phyloP scores from a whole-genome alignment of 2,329 filamentous ascomycete genomes.

The Neoascochyta sp. region DNA sequence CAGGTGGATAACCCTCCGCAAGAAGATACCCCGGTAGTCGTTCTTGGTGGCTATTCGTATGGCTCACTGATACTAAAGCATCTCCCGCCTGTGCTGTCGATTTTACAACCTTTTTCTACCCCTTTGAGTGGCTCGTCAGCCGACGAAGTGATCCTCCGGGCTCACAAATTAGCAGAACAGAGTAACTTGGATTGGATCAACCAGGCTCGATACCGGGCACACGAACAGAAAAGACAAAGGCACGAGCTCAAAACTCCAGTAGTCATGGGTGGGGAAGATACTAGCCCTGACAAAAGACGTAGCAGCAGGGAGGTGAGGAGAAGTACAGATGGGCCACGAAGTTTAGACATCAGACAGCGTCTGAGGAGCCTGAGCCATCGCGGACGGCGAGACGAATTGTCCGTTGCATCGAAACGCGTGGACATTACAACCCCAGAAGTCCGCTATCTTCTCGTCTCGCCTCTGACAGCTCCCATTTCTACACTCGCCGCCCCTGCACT shows the following conservation, averaged over 20 bases:
- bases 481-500: slow-evolving; percentile 32
- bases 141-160: slow-evolving; percentile 67
- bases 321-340: slow-evolving; percentile 30
- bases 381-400: slow-evolving; percentile 9
- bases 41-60: slow-evolving; percentile 85
- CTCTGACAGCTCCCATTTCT: slow-evolving; percentile 45
- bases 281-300: slow-evolving; percentile 37
- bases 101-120: slow-evolving; percentile 58
- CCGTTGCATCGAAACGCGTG: slow-evolving; percentile 3
- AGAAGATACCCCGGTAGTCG: slow-evolving; percentile 30
- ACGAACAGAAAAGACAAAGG: slow-evolving; percentile 27
- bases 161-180: slow-evolving; percentile 63
- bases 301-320: slow-evolving; percentile 41
- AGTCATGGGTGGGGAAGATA: slow-evolving; percentile 49
- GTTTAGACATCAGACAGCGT: slow-evolving; percentile 33
- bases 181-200: slow-evolving; percentile 50
- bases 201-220: slow-evolving; percentile 18
- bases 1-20: not conserved
- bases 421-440: slow-evolving; percentile 18
- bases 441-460: slow-evolving; percentile 47
- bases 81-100: slow-evolving; percentile 56
- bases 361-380: slow-evolving; percentile 30
- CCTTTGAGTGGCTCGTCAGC: slow-evolving; percentile 56
- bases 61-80: slow-evolving; percentile 77
- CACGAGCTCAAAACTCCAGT: slow-evolving; percentile 26